phyloP scores from a whole-genome alignment of 2,329 filamentous ascomycete species.

The Microthyrium microscopicum region DNA sequence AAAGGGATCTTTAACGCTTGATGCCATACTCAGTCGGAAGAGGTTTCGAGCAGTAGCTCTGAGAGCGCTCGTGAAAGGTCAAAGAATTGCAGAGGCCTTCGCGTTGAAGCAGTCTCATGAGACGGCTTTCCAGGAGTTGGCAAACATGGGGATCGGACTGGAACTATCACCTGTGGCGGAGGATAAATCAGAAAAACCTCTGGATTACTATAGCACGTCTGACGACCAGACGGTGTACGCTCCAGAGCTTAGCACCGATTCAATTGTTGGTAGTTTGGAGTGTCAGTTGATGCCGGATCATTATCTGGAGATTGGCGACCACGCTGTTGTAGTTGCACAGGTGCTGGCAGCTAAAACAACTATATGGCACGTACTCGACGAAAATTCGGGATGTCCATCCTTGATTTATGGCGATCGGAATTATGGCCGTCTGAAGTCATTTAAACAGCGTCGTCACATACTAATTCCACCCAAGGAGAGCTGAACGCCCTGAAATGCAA shows the following conservation, averaged over 20 bases:
- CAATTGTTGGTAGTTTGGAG: slow-evolving; percentile 10
- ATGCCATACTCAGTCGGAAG: slow-evolving; percentile 29
- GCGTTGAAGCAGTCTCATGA: slow-evolving; percentile 10
- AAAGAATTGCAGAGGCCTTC: slow-evolving; percentile 16
- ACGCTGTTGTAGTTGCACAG: slow-evolving; percentile 29
- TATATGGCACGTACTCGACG: too few relatives aligned
- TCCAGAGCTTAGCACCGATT: neutral
- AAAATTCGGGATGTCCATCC: too few relatives aligned
- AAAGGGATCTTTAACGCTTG: slow-evolving; percentile 37
- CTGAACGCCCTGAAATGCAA: too few relatives aligned
- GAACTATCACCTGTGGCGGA: neutral
- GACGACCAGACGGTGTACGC: too few relatives aligned
- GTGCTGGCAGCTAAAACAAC: too few relatives aligned
- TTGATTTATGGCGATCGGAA: too few relatives aligned
- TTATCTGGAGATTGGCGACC: slow-evolving; percentile 26
- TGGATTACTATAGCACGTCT: too few relatives aligned
- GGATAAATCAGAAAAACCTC: too few relatives aligned
- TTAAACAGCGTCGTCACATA: too few relatives aligned
- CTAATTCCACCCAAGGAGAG: too few relatives aligned
- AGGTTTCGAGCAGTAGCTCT: slow-evolving; percentile 37
- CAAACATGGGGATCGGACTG: neutral
- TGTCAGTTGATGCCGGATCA: slow-evolving; percentile 21
- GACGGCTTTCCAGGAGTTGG: neutral
- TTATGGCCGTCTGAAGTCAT: too few relatives aligned
- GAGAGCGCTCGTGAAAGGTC: neutral